Evolutionary conservation across 2,329 filamentous ascomycete species (phyloP), one percentile per base, ranked within the genome.

Genomic region (Calonectria pteridis): DNA sequence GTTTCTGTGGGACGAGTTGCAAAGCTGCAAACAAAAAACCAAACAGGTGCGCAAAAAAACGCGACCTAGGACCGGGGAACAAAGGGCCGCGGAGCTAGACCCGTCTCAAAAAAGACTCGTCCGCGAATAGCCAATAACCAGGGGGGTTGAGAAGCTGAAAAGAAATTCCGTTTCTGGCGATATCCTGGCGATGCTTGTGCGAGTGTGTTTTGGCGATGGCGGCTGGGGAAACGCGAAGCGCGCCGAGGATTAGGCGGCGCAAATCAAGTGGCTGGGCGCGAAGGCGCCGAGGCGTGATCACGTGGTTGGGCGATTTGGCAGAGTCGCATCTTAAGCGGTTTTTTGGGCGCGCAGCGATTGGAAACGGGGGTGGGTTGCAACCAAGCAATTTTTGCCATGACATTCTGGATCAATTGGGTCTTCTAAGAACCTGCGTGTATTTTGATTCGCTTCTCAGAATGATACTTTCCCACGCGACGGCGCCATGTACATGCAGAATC

Each of bases 201-300:
- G 78, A 73, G 69, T 79, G 72, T 81, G 78, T 77, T 79, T 79
- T 75, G 71, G 78, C 77, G 79, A 79, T 77, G 74, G 67, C 69
- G 72, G 64, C 73, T 58, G 33, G 23, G 23, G 69, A 69, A 76
- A 77, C 81, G 82, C 81, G 80, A 77, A 77, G 77, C 77, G 81
- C 82, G 78, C 82, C 82, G 82, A 83, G 65, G 82, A 81, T 84
- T 84, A 84, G 78, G 81, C 82, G 82, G 81, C 81, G 80, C 81
- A 79, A 75, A 80, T 74, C 65, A 63, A 73, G 75, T 79, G 77
- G 77, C 55, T 80, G 77, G 76, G 67, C 28, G 67, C 6, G 51
- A n/a, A 28, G 26, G n/a, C n/a, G 50, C n/a, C n/a, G 51, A 59
- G 31, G 55, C 73, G 77, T 73, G 73, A 74, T 82, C 81, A 82